Evolutionary conservation across 1,284 basidiomycete species (phyloP), one percentile per base, ranked within the genome.

Genomic region (Ustilago bromivora): DNA sequence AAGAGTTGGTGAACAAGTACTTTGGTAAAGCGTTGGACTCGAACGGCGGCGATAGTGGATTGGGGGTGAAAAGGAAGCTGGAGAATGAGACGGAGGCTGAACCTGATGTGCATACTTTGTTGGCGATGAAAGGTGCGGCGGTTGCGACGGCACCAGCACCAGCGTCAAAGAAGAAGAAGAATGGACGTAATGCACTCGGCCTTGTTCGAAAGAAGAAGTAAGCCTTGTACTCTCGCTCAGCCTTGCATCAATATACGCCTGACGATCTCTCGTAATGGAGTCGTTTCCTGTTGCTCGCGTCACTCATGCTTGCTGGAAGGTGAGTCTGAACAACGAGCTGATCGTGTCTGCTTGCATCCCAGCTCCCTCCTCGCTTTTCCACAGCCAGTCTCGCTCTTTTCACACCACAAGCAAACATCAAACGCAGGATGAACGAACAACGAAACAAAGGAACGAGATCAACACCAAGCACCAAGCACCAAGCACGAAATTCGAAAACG

Each of bases 1-100:
- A 99, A 87, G 91, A 89, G 81, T 87, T 95, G 28, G 93, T 98
- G 23, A 89, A 91, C 68, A 90, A 93, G 83, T 92, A 94, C 56
- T 99, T 99, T 85, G 89, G 92, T 51, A 93, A 92, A 86, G 89
- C 94, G 9, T 54, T 78, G 32, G 86, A 85, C 15, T 46, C 47
- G 8, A 32, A 19, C 13, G 10, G 43, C 0, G n/a, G n/a, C 15
- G 36, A 9, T 1, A 51, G 2, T 31, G 62, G 51, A 1, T 40
- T 66, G 2, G 53, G 38, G 6, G 62, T 72, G 47, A 77, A 84
- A 47, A 54, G 74, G 38, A 76, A 76, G 34, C 28, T 71, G 43
- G 82, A 80, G 13, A 81, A 79, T 3, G 60, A 72, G 35, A 60
- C 38, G 1, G 66, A 68, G 4, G 35, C 43, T n/a, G 74, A 78